phyloP scores from a whole-genome alignment of 352 stramenopile genomes.

The Globisporangium okanoganense region DNA sequence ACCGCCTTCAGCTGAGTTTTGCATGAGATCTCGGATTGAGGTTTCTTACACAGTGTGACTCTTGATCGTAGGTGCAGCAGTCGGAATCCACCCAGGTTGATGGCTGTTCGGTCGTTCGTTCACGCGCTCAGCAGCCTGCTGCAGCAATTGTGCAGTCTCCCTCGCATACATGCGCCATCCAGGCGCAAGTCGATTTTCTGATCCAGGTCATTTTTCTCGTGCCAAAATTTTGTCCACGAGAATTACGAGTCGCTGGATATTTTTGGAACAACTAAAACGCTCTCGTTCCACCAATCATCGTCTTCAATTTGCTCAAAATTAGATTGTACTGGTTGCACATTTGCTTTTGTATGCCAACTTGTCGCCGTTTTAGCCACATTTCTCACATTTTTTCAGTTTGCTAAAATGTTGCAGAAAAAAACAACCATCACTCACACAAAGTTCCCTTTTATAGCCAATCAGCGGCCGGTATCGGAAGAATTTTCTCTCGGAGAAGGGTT shows the following conservation, averaged over 20 bases:
- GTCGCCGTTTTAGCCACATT: neutral
- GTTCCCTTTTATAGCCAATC: conserved; percentile 24
- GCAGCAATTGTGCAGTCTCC: neutral
- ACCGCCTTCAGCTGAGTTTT: neutral
- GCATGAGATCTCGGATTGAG: neutral
- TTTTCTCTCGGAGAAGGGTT: conserved; percentile 22
- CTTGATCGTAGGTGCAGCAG: too few relatives aligned
- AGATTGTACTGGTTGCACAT: too few relatives aligned
- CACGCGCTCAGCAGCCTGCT: neutral
- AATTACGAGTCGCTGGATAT: neutral
- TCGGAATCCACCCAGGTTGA: neutral
- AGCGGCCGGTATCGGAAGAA: conserved; percentile 21
- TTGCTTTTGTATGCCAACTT: too few relatives aligned
- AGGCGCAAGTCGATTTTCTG: conserved; percentile 2
- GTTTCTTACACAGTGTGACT: too few relatives aligned
- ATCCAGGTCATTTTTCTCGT: conserved; percentile 1
- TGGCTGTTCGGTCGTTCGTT: neutral
- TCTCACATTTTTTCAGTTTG: neutral
- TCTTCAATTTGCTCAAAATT: neutral
- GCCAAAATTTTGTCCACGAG: neutral
- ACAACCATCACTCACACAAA: conserved; percentile 23
- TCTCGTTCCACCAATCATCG: neutral
- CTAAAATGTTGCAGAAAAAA: conserved; percentile 8
- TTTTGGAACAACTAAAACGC: neutral
- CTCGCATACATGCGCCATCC: neutral